These are phyloP conservation scores for Rubus idaeus DNA, from an alignment of 306 rosid genomes.

Conservation along the genomic window DNA sequence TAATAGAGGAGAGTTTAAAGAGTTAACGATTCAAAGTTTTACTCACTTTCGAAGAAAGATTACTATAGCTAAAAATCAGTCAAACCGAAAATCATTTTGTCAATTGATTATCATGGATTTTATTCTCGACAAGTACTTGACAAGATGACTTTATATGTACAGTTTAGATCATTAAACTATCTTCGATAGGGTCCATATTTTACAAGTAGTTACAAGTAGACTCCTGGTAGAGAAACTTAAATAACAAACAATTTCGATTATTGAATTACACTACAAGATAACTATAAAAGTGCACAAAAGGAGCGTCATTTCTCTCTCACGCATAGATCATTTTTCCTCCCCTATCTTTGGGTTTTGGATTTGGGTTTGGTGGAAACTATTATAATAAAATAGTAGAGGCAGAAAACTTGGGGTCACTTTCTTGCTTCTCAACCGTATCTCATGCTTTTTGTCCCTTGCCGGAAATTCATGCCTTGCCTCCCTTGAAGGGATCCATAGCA, in stretches of 20 bases:
- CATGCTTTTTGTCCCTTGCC: slow-evolving; percentile 83
- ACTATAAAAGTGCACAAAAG: too few species aligned
- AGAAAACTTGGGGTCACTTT: slow-evolving; percentile 49
- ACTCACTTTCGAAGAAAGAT: background rate
- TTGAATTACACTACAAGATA: too few species aligned
- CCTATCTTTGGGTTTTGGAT: slow-evolving; percentile 34
- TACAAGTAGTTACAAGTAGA: too few species aligned
- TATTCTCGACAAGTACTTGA: too few species aligned
- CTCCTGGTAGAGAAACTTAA: too few species aligned
- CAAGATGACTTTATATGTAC: too few species aligned
- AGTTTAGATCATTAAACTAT: too few species aligned
- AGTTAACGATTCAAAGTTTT: background rate
- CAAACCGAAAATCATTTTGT: background rate
- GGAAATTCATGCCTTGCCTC: slow-evolving; percentile 87
- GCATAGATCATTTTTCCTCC: slow-evolving; percentile 19
- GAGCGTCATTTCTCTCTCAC: background rate
- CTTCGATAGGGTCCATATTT: too few species aligned
- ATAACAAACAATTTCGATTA: too few species aligned
- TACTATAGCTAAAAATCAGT: background rate
- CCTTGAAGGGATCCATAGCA: slow-evolving; percentile 61
- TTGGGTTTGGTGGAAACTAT: slow-evolving; percentile 24
- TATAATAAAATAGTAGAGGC: background rate
- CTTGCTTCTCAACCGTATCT: slow-evolving; percentile 56
- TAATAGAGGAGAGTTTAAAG: background rate
- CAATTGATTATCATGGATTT: too few species aligned